phyloP scores from a whole-genome alignment of 306 rosid genomes.

The Fragaria ananassa region DNA sequence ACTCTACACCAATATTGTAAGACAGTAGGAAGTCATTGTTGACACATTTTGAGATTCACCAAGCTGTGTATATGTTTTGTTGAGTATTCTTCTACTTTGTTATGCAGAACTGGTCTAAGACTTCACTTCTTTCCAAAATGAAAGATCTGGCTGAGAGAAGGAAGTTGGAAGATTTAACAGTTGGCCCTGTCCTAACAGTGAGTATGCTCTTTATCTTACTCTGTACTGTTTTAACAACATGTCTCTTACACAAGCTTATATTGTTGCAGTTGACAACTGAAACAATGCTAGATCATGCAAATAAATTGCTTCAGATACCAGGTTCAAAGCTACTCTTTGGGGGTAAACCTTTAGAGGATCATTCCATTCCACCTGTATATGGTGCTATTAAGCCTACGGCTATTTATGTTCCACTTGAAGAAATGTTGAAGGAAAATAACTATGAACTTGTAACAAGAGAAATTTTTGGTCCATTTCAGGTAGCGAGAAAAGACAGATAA shows the following conservation, averaged over 20 bases:
- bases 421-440: slow-evolving; percentile 65
- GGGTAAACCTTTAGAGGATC: slow-evolving; percentile 68
- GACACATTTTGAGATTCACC: slow-evolving; percentile 12
- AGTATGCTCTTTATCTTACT: slow-evolving; percentile 16
- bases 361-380: slow-evolving; percentile 72
- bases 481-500: slow-evolving; percentile 23
- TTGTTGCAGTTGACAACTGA: slow-evolving; percentile 64
- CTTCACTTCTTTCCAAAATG: slow-evolving; percentile 67
- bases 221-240: not conserved
- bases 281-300: slow-evolving; percentile 70
- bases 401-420: slow-evolving; percentile 79
- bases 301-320: slow-evolving; percentile 71
- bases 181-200: slow-evolving; percentile 94
- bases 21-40: not conserved
- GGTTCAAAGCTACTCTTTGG: slow-evolving; percentile 92
- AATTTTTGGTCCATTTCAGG: slow-evolving; percentile 96
- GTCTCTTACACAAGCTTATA: slow-evolving; percentile 2
- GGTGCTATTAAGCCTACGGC: slow-evolving; percentile 93
- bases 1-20: not conserved
- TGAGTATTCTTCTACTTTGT: slow-evolving; percentile 14
- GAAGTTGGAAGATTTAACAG: slow-evolving; percentile 75
- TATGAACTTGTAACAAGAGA: slow-evolving; percentile 85
- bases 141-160: slow-evolving; percentile 84
- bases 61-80: slow-evolving; percentile 2
- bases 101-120: slow-evolving; percentile 77